Percentiles rank a stretch among this genome's conserved stretches.
Evolutionary conservation across 108 stramenopile genomes (phyloP).

Genomic region (Pseudonitzschia pungens): DNA sequence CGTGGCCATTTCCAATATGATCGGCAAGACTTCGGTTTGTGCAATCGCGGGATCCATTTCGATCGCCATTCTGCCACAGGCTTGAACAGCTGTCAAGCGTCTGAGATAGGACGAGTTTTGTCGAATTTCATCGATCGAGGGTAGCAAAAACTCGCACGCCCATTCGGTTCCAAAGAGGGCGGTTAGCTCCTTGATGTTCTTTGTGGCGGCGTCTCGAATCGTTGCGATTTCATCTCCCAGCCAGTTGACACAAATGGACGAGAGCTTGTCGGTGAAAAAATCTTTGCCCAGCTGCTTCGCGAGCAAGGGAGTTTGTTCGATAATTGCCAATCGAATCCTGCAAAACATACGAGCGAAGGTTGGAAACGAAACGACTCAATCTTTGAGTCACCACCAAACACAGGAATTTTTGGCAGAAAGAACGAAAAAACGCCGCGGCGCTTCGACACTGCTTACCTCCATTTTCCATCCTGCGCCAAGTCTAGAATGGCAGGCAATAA

Average conservation of each 20-base stretch:
- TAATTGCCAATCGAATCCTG: slow-evolving; percentile 92
- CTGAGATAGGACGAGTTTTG: slow-evolving; percentile 77
- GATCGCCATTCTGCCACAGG: slow-evolving; percentile 72
- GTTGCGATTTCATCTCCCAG: slow-evolving; percentile 91
- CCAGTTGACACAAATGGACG: slow-evolving; percentile 90
- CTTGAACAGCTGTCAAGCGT: slow-evolving; percentile 92
- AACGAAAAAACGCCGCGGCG: neutral
- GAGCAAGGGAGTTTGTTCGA: slow-evolving; percentile 92
- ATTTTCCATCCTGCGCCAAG: slow-evolving; percentile 95
- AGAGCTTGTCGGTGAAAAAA: slow-evolving; percentile 85
- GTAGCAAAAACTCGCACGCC: slow-evolving; percentile 86
- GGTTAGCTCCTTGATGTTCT: slow-evolving; percentile 82
- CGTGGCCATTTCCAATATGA: slow-evolving; percentile 88
- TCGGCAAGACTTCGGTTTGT: slow-evolving; percentile 73
- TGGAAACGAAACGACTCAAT: neutral
- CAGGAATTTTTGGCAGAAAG: neutral
- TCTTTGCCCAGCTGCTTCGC: slow-evolving; percentile 91
- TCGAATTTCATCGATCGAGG: slow-evolving; percentile 78
- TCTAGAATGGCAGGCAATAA: slow-evolving; percentile 95
- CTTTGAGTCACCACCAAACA: too few relatives aligned
- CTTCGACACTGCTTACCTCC: slow-evolving; percentile 48
- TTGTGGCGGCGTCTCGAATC: slow-evolving; percentile 91
- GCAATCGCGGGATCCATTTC: slow-evolving; percentile 67
- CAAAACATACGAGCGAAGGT: neutral
- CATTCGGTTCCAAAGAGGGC: slow-evolving; percentile 91